phyloP scores from a whole-genome alignment of 2,329 filamentous ascomycete species.

The Pseudonectria buxi region DNA sequence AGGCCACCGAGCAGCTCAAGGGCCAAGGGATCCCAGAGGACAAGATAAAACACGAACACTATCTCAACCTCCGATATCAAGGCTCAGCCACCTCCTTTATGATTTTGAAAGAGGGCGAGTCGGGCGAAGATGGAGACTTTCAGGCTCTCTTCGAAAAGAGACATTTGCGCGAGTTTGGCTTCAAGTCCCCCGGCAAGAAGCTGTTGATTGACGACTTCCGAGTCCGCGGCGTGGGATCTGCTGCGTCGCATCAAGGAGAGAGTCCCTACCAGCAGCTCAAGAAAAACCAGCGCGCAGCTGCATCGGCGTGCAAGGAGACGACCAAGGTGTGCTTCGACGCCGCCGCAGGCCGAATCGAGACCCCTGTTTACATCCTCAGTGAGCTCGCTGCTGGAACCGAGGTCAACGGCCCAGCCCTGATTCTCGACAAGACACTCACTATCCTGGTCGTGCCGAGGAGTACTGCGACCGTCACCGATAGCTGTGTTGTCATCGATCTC shows the following conservation, averaged over 20 bases:
- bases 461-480: conserved; percentile 27
- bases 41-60: conserved; percentile 35
- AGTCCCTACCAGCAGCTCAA: conserved; percentile 18
- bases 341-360: conserved; percentile 15
- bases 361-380: conserved; percentile 19
- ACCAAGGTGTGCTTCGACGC: conserved; percentile 12
- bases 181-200: conserved; percentile 36
- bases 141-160: conserved; percentile 61
- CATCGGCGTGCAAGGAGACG: conserved; percentile 4
- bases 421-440: conserved; percentile 65
- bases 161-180: conserved; percentile 70
- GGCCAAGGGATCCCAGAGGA: conserved; percentile 27
- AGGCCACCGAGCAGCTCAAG: conserved; percentile 5
- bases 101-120: conserved; percentile 20
- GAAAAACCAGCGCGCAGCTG: conserved; percentile 2
- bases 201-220: conserved; percentile 39
- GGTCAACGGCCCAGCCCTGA: conserved; percentile 35
- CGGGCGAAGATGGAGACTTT: conserved; percentile 45
- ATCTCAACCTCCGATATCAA: conserved; percentile 37
- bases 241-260: conserved; percentile 7
- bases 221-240: conserved; percentile 30
- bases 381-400: conserved; percentile 9
- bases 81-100: conserved; percentile 36
- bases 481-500: conserved; percentile 30
- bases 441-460: conserved; percentile 55